A percentile compares a stretch with the other conserved stretches of the same genome.
Conservation (phyloP, 2,329 filamentous ascomycete species). For the Lizonia empirigonia region DNA sequence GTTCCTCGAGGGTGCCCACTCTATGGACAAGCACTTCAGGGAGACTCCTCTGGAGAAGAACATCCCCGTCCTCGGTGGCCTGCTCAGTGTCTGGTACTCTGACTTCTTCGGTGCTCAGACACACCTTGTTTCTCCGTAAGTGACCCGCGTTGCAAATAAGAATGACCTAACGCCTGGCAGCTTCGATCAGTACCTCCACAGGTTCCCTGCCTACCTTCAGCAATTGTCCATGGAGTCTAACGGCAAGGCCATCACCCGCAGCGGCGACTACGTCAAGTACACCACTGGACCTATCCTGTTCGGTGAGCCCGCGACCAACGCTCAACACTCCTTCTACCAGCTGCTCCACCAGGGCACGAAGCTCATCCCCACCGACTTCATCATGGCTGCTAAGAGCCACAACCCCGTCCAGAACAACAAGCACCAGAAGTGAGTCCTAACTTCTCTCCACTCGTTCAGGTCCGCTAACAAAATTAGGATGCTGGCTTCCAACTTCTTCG, state of each 20-base stretch:
- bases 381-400: constrained; percentile 93
- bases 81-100: constrained; percentile 97
- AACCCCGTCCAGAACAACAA: constrained; percentile 91
- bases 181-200: constrained; percentile 98
- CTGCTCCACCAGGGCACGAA: constrained; percentile 98
- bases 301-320: constrained; percentile 97
- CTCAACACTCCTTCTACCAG: constrained; percentile 99
- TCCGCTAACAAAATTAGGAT: constrained; percentile 58
- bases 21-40: constrained; percentile 98
- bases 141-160: constrained; percentile 26
- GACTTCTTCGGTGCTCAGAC: constrained; percentile 99
- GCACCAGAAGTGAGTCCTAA: constrained; percentile 76
- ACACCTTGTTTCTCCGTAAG: constrained; percentile 91
- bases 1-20: constrained; percentile 91
- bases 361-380: constrained; percentile 97
- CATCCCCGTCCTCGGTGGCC: constrained; percentile 88
- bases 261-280: constrained; percentile 89
- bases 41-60: constrained; percentile 90
- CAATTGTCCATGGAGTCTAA: constrained; percentile 99
- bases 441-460: neutral
- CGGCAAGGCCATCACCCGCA: constrained; percentile 93
- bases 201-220: constrained; percentile 98
- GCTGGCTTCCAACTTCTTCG: constrained; percentile 91
- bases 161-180: constrained; percentile 50
- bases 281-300: constrained; percentile 96